Percentiles rank a stretch among this genome's conserved stretches.
Evolutionary conservation across 2,329 filamentous ascomycete genomes (phyloP).

Genomic region (Fusarium chuoi): DNA sequence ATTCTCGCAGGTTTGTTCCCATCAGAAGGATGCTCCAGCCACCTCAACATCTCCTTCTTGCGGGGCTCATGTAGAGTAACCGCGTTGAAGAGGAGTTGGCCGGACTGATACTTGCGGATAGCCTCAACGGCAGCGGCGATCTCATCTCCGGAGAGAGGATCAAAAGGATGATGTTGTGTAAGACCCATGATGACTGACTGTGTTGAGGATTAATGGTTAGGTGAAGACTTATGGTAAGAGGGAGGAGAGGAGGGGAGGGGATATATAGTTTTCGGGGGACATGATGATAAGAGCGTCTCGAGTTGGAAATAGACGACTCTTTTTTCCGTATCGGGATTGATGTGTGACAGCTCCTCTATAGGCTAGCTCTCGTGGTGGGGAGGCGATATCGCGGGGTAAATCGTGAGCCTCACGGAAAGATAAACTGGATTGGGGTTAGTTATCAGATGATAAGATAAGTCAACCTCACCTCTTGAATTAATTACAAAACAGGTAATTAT

Average conservation of each 20-base stretch:
- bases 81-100: constrained; percentile 84
- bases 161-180: constrained; percentile 41
- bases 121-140: constrained; percentile 71
- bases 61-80: constrained; percentile 86
- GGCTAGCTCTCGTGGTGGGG: not conserved
- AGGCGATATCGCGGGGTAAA: constrained; percentile 17
- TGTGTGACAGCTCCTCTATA: not conserved
- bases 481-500: constrained; percentile 22
- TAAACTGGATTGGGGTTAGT: constrained; percentile 33
- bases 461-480: not conserved
- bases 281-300: constrained; percentile 3
- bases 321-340: constrained; percentile 35
- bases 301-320: constrained; percentile 30
- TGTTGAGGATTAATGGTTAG: not conserved
- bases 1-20: constrained; percentile 73
- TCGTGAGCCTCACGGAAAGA: constrained; percentile 29
- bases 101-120: constrained; percentile 72
- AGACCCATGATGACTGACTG: constrained; percentile 14
- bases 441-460: not conserved
- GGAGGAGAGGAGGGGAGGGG: not conserved
- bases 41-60: constrained; percentile 84
- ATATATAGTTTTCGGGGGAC: constrained; percentile 27
- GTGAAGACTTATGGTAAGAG: not conserved
- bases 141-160: constrained; percentile 71
- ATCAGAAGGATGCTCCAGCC: constrained; percentile 74